phyloP scores from a whole-genome alignment of 2,329 filamentous ascomycete species.

The Cercospora citrullina region DNA sequence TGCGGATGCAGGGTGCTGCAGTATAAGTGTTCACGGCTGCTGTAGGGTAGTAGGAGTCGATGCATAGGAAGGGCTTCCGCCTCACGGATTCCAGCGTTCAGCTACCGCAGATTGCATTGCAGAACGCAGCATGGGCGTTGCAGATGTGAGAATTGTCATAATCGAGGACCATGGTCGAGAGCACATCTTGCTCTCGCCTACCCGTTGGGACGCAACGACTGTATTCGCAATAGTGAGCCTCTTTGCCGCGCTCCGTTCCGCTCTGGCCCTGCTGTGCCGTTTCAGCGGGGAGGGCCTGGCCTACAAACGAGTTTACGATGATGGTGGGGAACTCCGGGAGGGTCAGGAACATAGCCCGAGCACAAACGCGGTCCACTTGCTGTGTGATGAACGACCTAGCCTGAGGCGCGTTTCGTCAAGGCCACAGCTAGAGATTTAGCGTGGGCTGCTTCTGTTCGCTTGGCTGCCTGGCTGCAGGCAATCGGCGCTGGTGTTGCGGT shows the following conservation, averaged over 20 bases:
- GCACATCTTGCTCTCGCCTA: neutral
- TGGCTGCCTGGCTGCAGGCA: neutral
- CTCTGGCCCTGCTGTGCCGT: neutral
- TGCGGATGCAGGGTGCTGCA: neutral
- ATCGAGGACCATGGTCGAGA: neutral
- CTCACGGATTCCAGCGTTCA: neutral
- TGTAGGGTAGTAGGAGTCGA: neutral
- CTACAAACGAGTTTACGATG: neutral
- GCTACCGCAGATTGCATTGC: neutral
- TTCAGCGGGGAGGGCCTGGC: neutral
- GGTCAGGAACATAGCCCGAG: neutral
- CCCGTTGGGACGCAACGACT: neutral
- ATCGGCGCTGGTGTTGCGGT: neutral
- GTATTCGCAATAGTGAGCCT: neutral
- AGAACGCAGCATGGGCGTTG: neutral
- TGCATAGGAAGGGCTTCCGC: slow-evolving; percentile 1
- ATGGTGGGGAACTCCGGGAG: neutral
- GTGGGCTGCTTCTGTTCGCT: neutral
- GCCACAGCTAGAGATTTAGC: neutral
- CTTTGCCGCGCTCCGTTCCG: neutral
- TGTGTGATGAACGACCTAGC: neutral
- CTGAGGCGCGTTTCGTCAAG: neutral
- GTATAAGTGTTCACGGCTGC: neutral
- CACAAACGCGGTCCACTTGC: neutral
- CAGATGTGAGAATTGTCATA: neutral